Conservation (phyloP, 495 filamentous ascomycete species). For the Aspergillus indologenus region DNA sequence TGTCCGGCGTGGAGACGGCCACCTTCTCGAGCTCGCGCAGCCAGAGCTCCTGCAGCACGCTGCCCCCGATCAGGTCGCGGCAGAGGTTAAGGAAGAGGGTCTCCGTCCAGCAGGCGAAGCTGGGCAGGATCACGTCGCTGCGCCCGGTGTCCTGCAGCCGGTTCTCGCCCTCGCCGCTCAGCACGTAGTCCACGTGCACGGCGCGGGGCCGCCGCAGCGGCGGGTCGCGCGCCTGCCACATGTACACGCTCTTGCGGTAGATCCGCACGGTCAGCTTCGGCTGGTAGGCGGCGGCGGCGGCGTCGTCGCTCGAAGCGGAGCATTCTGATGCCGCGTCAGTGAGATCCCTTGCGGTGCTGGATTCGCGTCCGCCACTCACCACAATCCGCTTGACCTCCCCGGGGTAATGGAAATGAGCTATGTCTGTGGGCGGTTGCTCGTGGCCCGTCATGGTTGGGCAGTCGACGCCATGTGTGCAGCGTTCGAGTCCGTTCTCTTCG, state of each 20-base stretch:
- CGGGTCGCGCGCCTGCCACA: no score
- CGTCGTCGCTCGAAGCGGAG: no score
- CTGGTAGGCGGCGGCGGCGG: no score
- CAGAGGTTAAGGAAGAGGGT: background rate
- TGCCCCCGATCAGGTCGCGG: background rate
- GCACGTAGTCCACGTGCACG: background rate
- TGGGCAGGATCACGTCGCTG: background rate
- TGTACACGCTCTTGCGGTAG: background rate
- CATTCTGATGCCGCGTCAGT: no score
- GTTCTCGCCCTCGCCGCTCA: background rate
- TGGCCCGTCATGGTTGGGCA: background rate
- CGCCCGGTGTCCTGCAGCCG: background rate
- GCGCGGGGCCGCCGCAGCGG: no score
- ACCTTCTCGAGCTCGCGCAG: background rate
- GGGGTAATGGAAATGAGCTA: background rate
- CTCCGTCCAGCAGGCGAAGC: background rate
- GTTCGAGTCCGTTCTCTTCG: background rate
- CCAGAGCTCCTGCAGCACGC: background rate
- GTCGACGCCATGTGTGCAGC: background rate
- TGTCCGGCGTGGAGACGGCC: no score
- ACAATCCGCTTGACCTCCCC: no score
- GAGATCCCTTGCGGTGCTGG: no score
- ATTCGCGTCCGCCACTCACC: no score
- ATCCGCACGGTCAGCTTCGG: background rate
- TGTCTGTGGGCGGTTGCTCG: background rate